Percentiles rank a stretch among this genome's conserved stretches.
Evolutionary conservation across 2,329 filamentous ascomycete genomes (phyloP).

Genomic region (Talaromyces islandicus): DNA sequence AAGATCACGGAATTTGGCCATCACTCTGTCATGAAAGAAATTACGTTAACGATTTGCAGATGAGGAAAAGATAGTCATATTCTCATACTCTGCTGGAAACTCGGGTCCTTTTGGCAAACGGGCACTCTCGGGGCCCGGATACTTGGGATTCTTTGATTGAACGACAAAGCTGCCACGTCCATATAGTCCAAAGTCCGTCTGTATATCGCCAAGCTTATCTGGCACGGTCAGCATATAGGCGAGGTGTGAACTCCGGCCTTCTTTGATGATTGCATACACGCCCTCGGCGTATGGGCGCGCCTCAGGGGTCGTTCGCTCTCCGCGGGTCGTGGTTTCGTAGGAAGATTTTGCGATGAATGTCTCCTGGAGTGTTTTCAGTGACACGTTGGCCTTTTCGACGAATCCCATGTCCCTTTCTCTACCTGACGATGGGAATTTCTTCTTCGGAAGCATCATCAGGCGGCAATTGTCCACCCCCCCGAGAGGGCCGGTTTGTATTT

Average conservation of each 20-base stretch:
- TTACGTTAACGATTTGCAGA: conserved; percentile 6
- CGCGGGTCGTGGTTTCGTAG: conserved; percentile 71
- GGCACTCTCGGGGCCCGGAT: conserved; percentile 58
- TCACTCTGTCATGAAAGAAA: conserved; percentile 43
- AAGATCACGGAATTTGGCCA: conserved; percentile 64
- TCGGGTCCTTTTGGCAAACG: conserved; percentile 60
- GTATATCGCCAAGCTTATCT: conserved; percentile 61
- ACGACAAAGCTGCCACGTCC: conserved; percentile 70
- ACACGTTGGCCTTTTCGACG: conserved; percentile 66
- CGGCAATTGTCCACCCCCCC: conserved; percentile 58
- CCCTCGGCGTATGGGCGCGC: conserved; percentile 76
- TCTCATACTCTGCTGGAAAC: conserved; percentile 61
- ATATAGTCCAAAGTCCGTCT: conserved; percentile 66
- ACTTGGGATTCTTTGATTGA: conserved; percentile 73
- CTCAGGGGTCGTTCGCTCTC: conserved; percentile 61
- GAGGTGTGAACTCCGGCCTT: conserved; percentile 66
- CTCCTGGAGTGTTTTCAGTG: conserved; percentile 65
- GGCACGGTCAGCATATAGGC: conserved; percentile 76
- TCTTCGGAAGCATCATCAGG: conserved; percentile 76
- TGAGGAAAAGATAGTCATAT: conserved; percentile 1
- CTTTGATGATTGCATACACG: conserved; percentile 73
- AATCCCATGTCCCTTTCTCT: conserved; percentile 73
- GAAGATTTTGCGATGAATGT: conserved; percentile 61
- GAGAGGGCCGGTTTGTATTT: conserved; percentile 55
- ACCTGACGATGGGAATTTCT: conserved; percentile 65